Base-by-base conservation (phyloP, 805 yeast species). In the Hanseniaspora thailandica region DNA sequence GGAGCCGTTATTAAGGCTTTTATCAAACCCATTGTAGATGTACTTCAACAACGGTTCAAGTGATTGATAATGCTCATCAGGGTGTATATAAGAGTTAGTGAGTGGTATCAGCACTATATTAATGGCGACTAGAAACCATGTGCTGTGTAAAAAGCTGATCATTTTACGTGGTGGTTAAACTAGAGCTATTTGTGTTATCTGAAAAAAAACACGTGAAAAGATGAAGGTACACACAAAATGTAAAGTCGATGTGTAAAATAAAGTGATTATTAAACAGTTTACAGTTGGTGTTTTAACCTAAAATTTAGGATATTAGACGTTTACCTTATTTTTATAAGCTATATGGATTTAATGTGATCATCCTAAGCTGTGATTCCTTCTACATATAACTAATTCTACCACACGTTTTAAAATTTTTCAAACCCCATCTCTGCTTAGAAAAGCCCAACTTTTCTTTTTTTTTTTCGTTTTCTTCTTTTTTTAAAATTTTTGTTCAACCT, bases 21-120 rank as follows among this genome's bases (percentile, higher is more conserved):
- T 28, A 4, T 41, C 20, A 23, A 31, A 20, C 4, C 26, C 44
- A n/a, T 43, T 35, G 4, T 17, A 15, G 3, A 50, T 25, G 15
- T 19, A 26, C 23, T 43, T 50, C 15, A 71, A 72, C 23, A 90
- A 62, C 0, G 84, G 82, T 64, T 88, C 94, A 46, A 94, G 76
- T n/a, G 82, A 77, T 65, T 94, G 99, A 64, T 86, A 86, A 65
- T 89, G 96, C 69, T 93, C 99, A 71, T 93, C 99, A 0, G 99
- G 99, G 60, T 94, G 99, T 46, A 93, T 81, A 63, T 94, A 93
- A 53, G 34, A 55, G 28, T 26, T 33, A 3, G 51, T 33, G 9
- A 31, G 15, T 2, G 41, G 19, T 4, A 35, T 12, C 8, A 33
- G 20, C 13, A 31, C 6, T n/a, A 44, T 20, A 22, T 39, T 23